phyloP scores from a whole-genome alignment of 352 stramenopile genomes.

The Pythium aristosporum region DNA sequence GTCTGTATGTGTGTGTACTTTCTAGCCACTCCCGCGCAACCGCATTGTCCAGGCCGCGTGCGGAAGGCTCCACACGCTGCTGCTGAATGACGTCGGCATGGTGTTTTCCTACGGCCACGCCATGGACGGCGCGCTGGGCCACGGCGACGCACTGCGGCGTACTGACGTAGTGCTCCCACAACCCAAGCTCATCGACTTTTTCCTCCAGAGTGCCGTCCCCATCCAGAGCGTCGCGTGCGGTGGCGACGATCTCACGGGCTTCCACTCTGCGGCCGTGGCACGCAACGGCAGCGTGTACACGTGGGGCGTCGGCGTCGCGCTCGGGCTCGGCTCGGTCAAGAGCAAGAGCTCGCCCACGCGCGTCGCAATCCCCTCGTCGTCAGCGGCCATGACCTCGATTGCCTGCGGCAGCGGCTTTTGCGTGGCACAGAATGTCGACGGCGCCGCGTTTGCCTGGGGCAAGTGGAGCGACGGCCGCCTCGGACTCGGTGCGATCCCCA shows the following conservation, averaged over 20 bases:
- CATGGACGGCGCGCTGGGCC: conserved; percentile 55
- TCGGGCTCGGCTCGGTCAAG: conserved; percentile 41
- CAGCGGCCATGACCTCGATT: conserved; percentile 29
- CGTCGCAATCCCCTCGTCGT: conserved; percentile 16
- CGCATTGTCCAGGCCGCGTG: conserved; percentile 59
- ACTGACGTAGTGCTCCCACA: conserved; percentile 29
- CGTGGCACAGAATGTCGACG: conserved; percentile 51
- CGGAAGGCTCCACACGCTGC: conserved; percentile 55
- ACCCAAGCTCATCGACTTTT: conserved; percentile 49
- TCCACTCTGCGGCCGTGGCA: conserved; percentile 69
- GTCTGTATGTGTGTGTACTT: background rate
- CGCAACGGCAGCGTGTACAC: conserved; percentile 62
- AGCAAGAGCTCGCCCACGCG: conserved; percentile 40
- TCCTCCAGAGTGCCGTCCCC: conserved; percentile 47
- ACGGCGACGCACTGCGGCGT: conserved; percentile 10
- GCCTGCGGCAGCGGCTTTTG: conserved; percentile 80
- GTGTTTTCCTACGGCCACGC: conserved; percentile 57
- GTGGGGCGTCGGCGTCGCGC: conserved; percentile 65
- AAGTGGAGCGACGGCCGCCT: conserved; percentile 74
- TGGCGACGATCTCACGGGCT: conserved; percentile 50
- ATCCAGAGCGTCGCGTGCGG: conserved; percentile 47
- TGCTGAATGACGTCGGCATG: conserved; percentile 63
- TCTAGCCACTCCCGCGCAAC: conserved; percentile 55
- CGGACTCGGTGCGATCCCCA: conserved; percentile 61
- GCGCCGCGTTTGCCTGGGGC: conserved; percentile 77